Evolutionary conservation across 1,139 yeast genomes (phyloP).

Genomic region (Suhomyces ambrosiae): DNA sequence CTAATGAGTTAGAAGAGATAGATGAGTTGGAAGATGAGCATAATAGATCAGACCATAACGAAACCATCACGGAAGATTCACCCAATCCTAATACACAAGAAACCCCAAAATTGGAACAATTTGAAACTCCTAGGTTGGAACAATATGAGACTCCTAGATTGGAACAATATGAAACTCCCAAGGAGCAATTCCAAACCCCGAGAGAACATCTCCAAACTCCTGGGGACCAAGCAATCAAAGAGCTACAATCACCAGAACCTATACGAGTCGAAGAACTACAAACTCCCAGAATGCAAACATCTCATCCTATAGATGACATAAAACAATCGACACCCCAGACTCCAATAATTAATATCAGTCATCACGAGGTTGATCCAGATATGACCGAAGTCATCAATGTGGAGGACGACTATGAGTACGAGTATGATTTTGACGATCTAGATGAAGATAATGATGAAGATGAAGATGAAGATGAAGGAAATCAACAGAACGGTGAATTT

Average conservation of each 20-base stretch:
- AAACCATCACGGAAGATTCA: background rate
- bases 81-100: background rate
- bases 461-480: slow-evolving; percentile 17
- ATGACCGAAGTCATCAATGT: slow-evolving; percentile 6
- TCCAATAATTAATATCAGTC: slow-evolving; percentile 1
- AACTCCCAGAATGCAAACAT: background rate
- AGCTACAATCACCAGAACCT: background rate
- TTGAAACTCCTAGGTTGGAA: too few species aligned
- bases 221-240: background rate
- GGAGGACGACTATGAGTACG: slow-evolving; percentile 20
- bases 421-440: slow-evolving; percentile 17
- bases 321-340: slow-evolving; percentile 3
- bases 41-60: slow-evolving; percentile 1
- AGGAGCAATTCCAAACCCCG: slow-evolving; percentile 2
- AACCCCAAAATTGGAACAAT: too few species aligned
- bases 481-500: slow-evolving; percentile 12
- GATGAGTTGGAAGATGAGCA: slow-evolving; percentile 10
- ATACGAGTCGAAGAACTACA: background rate
- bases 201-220: slow-evolving; percentile 5
- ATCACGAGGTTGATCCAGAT: slow-evolving; percentile 6
- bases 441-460: slow-evolving; percentile 21
- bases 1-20: slow-evolving; percentile 9
- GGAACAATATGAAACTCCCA: slow-evolving; percentile 5
- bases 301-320: background rate
- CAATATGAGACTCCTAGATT: slow-evolving; percentile 4